Conservation (phyloP, 2,329 filamentous ascomycete species). For the Ascochyta viciae-villosae region DNA sequence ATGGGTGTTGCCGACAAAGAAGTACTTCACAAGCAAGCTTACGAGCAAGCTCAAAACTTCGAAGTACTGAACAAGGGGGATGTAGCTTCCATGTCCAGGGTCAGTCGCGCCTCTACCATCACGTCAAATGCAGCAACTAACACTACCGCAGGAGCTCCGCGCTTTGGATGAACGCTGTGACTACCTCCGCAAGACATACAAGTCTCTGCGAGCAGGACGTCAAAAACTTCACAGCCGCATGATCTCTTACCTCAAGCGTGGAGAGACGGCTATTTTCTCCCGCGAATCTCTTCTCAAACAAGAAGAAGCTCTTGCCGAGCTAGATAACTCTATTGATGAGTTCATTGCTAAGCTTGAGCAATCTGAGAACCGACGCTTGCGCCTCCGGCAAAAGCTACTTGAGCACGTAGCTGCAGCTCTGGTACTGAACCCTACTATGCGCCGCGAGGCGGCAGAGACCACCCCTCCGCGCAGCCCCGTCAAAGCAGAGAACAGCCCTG, state of each 20-base stretch:
- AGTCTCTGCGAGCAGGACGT: conserved; percentile 75
- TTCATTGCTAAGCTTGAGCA: conserved; percentile 82
- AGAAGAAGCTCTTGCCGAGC: conserved; percentile 78
- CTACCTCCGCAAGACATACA: conserved; percentile 79
- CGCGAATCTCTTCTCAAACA: conserved; percentile 79
- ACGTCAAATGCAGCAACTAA: conserved; percentile 24
- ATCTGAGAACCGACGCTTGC: conserved; percentile 76
- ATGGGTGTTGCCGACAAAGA: conserved; percentile 48
- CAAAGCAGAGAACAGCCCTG: conserved; percentile 44
- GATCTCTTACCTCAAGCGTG: conserved; percentile 76
- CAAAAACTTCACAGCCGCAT: conserved; percentile 79
- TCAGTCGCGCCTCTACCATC: conserved; percentile 42
- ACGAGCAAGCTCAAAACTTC: conserved; percentile 50
- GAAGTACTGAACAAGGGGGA: conserved; percentile 50
- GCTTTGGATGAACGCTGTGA: conserved; percentile 79
- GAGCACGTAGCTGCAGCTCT: conserved; percentile 79
- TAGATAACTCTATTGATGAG: conserved; percentile 80
- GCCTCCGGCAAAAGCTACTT: conserved; percentile 79
- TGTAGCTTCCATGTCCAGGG: conserved; percentile 64
- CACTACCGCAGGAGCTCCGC: conserved; percentile 67
- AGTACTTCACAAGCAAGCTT: conserved; percentile 48
- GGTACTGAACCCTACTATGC: conserved; percentile 42
- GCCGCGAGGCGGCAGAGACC: conserved; percentile 38
- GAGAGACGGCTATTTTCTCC: conserved; percentile 74
- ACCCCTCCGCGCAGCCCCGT: conserved; percentile 51